phyloP scores from a whole-genome alignment of 2,329 filamentous ascomycete genomes.

The Sordariomycetes sp. region DNA sequence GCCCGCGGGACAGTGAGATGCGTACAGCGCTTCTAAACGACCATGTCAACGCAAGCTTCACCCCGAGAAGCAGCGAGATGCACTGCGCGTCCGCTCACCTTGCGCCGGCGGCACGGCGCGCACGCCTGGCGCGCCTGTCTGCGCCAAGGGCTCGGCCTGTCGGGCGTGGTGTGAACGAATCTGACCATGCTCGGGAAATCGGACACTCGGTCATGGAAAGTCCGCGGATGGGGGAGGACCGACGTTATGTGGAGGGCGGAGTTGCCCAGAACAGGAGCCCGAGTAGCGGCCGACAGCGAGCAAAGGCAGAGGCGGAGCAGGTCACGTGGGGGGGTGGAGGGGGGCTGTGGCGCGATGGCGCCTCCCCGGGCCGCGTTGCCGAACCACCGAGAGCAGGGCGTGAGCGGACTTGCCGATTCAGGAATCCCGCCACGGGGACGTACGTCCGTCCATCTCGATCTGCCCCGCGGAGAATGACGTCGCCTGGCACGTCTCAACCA shows the following conservation, averaged over 20 bases:
- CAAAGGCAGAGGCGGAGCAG: background rate
- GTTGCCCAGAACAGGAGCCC: background rate
- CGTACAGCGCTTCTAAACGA: slow-evolving; percentile 8
- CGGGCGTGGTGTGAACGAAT: slow-evolving; percentile 9
- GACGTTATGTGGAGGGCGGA: background rate
- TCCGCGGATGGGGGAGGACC: background rate
- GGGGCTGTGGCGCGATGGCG: background rate
- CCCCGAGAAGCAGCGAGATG: background rate
- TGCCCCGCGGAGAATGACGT: too few species aligned
- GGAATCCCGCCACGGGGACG: background rate
- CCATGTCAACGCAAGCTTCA: background rate
- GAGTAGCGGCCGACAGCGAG: too few species aligned
- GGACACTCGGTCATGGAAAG: background rate
- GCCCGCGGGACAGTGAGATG: slow-evolving; percentile 2
- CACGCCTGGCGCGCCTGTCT: slow-evolving; percentile 8
- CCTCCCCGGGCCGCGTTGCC: background rate
- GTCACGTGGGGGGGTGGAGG: background rate
- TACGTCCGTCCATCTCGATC: background rate
- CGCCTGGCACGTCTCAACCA: too few species aligned
- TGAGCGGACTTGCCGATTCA: background rate
- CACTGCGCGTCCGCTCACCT: slow-evolving; percentile 4
- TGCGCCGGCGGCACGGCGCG: slow-evolving; percentile 8
- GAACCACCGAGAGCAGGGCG: background rate
- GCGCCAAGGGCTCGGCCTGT: slow-evolving; percentile 4
- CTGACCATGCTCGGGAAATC: slow-evolving; percentile 6